phyloP scores from a whole-genome alignment of 2,329 filamentous ascomycete genomes.

The Magnaporthiopsis poae region DNA sequence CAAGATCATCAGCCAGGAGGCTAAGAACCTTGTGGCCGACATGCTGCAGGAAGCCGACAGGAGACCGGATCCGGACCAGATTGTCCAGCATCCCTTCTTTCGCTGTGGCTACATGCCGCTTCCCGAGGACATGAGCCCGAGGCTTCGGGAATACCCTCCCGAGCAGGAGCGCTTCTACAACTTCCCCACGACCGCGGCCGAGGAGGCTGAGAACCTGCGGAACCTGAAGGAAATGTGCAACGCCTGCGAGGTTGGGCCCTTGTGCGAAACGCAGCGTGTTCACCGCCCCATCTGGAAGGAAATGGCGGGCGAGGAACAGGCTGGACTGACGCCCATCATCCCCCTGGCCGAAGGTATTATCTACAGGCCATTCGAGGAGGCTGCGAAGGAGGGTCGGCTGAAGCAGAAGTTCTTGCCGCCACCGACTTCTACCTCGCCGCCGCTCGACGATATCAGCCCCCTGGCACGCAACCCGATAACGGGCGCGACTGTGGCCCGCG shows the following conservation, averaged over 20 bases:
- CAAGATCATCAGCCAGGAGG: slow-evolving; percentile 63
- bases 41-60: slow-evolving; percentile 67
- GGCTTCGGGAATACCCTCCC: slow-evolving; percentile 47
- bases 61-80: slow-evolving; percentile 65
- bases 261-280: slow-evolving; percentile 34
- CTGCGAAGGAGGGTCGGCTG: slow-evolving; percentile 43
- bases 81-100: slow-evolving; percentile 74
- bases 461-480: slow-evolving; percentile 26
- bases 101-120: slow-evolving; percentile 63
- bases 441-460: slow-evolving; percentile 24
- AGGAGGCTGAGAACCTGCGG: slow-evolving; percentile 36
- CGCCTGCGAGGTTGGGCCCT: slow-evolving; percentile 50
- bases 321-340: slow-evolving; percentile 53
- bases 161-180: slow-evolving; percentile 49
- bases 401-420: slow-evolving; percentile 18
- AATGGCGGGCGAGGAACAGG: slow-evolving; percentile 58
- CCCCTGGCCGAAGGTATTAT: slow-evolving; percentile 53
- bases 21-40: slow-evolving; percentile 67
- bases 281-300: slow-evolving; percentile 55
- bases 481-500: slow-evolving; percentile 29
- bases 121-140: slow-evolving; percentile 46
- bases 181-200: slow-evolving; percentile 33
- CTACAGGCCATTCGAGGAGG: slow-evolving; percentile 55
- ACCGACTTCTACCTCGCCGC: background rate
- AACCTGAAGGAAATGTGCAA: slow-evolving; percentile 49